Evolutionary conservation across 306 rosid genomes (phyloP).

Genomic region (Glycine latifolia): DNA sequence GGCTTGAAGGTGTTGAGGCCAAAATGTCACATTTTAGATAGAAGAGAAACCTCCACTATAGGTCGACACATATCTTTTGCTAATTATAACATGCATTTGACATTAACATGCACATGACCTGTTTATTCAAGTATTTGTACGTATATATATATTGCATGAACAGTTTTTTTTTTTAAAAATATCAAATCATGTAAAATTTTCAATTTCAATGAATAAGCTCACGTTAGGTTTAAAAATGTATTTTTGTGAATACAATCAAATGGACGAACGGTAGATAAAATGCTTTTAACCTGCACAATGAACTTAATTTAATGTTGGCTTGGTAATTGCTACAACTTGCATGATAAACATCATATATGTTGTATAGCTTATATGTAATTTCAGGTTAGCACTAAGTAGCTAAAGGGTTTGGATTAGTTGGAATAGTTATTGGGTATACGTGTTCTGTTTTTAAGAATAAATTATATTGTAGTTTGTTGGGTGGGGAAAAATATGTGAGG

Average conservation of each 20-base stretch:
- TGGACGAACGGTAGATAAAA: not conserved
- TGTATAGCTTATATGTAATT: too few species aligned
- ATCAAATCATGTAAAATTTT: not conserved
- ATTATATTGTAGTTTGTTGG: too few species aligned
- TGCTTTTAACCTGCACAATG: not conserved
- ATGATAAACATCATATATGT: too few species aligned
- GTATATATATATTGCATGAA: not conserved
- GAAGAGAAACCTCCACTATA: conserved; percentile 15
- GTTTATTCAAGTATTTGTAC: conserved; percentile 15
- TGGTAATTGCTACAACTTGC: too few species aligned
- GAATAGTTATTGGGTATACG: too few species aligned
- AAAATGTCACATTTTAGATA: conserved; percentile 44
- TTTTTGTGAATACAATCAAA: not conserved
- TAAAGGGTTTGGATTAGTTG: too few species aligned
- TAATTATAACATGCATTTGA: conserved; percentile 43
- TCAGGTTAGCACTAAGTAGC: too few species aligned
- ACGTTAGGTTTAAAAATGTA: not conserved
- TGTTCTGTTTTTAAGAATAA: too few species aligned
- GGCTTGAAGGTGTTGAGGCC: conserved; percentile 30
- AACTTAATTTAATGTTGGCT: too few species aligned
- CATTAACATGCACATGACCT: conserved; percentile 44
- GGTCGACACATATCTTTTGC: conserved; percentile 10
- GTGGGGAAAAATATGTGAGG: too few species aligned
- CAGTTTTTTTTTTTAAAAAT: not conserved
- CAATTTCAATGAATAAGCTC: not conserved